These are phyloP conservation scores for Lentinus tigrinus DNA, from an alignment of 768 basidiomycete genomes.

Conservation along the genomic window DNA sequence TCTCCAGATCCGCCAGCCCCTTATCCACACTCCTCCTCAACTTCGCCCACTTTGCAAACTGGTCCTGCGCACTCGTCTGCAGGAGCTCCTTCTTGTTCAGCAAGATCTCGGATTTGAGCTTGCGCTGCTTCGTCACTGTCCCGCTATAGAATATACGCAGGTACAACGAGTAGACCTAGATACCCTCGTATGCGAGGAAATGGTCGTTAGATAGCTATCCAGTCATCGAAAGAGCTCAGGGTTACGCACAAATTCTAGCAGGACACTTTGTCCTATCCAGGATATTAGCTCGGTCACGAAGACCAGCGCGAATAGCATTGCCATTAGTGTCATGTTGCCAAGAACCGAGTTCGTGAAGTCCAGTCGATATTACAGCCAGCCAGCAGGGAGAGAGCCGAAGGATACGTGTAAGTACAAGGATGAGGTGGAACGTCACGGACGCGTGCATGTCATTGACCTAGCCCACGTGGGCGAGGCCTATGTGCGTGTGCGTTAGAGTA, in stretches of 20 bases:
- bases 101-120: slow-evolving; percentile 80
- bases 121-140: slow-evolving; percentile 55
- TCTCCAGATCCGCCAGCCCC: slow-evolving; percentile 86
- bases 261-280: slow-evolving; percentile 86
- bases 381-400: not conserved
- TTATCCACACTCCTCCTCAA: slow-evolving; percentile 89
- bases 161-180: slow-evolving; percentile 80
- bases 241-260: slow-evolving; percentile 72
- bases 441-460: slow-evolving; percentile 4
- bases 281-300: slow-evolving; percentile 81
- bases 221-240: slow-evolving; percentile 5
- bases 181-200: no score
- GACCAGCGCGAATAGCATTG: slow-evolving; percentile 80
- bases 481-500: slow-evolving; percentile 31
- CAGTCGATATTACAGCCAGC: not conserved
- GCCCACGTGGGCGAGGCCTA: slow-evolving; percentile 19
- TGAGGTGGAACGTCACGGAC: not conserved
- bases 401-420: slow-evolving; percentile 19
- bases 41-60: slow-evolving; percentile 99
- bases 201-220: not conserved
- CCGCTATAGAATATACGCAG: slow-evolving; percentile 61
- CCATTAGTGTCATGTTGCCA: slow-evolving; percentile 68
- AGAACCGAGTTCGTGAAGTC: not conserved
- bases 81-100: slow-evolving; percentile 80
- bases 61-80: slow-evolving; percentile 92